A percentile compares a stretch with the other conserved stretches of the same genome.
Evolutionary conservation across 805 yeast genomes (phyloP).

Genomic region (Grigorovia transvaalensis): DNA sequence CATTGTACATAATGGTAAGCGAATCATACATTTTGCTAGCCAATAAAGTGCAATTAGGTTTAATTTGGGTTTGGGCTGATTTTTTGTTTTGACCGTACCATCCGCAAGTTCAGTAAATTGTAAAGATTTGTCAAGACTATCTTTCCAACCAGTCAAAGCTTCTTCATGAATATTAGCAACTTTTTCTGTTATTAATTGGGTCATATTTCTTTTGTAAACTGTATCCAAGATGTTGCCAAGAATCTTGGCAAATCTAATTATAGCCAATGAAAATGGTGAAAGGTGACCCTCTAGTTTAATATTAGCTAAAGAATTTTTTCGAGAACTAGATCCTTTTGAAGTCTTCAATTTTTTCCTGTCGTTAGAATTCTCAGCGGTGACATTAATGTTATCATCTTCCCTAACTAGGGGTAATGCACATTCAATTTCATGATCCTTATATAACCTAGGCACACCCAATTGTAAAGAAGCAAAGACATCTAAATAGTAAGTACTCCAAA

Average conservation of each 20-base stretch:
- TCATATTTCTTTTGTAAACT: conserved; percentile 48
- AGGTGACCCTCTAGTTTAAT: conserved; percentile 61
- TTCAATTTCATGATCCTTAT: conserved; percentile 74
- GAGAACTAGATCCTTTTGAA: not conserved
- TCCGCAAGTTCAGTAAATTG: conserved; percentile 55
- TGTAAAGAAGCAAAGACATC: conserved; percentile 68
- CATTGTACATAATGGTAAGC: conserved; percentile 48
- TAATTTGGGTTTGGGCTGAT: conserved; percentile 36
- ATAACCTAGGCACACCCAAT: conserved; percentile 71
- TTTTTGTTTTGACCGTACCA: conserved; percentile 36
- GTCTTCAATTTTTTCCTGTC: not conserved
- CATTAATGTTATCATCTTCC: conserved; percentile 1
- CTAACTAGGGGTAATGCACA: conserved; percentile 58
- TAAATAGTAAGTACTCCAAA: conserved; percentile 74
- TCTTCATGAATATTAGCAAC: conserved; percentile 42
- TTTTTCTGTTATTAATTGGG: conserved; percentile 20
- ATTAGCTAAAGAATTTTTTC: conserved; percentile 24
- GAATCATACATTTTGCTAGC: conserved; percentile 52
- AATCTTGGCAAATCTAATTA: conserved; percentile 62
- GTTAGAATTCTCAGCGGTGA: not conserved
- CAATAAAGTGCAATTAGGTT: conserved; percentile 49
- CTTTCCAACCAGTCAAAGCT: conserved; percentile 68
- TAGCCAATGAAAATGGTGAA: conserved; percentile 47
- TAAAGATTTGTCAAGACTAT: conserved; percentile 43
- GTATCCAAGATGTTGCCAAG: conserved; percentile 65